Evolutionary conservation across 306 rosid genomes (phyloP), one percentile per base, ranked within the genome.

Genomic region (Begonia peltatifolia): DNA sequence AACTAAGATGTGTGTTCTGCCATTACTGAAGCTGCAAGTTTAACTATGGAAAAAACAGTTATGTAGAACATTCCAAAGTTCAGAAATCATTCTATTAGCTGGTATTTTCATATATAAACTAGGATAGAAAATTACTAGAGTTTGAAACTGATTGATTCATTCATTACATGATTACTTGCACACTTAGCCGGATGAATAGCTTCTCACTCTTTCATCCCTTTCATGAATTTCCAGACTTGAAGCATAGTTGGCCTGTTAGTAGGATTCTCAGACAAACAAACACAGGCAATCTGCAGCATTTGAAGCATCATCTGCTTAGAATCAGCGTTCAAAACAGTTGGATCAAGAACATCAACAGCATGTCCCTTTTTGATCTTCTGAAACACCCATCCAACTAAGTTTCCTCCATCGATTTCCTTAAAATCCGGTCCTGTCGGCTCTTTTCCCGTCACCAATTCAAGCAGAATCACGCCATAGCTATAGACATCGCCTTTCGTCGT

Each of bases 361-460:
- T 70, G 79, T 13, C 81, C 84, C 69, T 77, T 86, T 70, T 75
- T 81, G 65, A 77, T 73, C 84, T 80, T 83, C 74, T 75, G 93
- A 49, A 73, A 47, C 44, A 79, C 99, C 99, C 99, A 92, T 11
- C 99, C 99, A 11, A 92, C 96, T 69, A 92, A 67, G 62, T 92
- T 92, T 38, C 99, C 99, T n/a, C 94, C 96, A 50, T 92, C 99
- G 30, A 77, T 79, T 68, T 92, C 99, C 30, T 83, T 83, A 50
- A 92, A 92, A 51, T 77, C 78, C 0, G 99, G 96, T 46, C 99
- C 99, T 0, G 99, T 92, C 9, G 99, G 99, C 75, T 92, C 99
- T 59, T 87, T 86, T 50, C 99, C 96, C 0, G 96, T 92, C 71
- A 81, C 82, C 72, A 92, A 35, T 52, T 92, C 99, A 30, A 92